These are phyloP conservation scores for Batrachochytrium dendrobatidis DNA, from an alignment of 371 early-diverging fungal species.

Conservation along the genomic window DNA sequence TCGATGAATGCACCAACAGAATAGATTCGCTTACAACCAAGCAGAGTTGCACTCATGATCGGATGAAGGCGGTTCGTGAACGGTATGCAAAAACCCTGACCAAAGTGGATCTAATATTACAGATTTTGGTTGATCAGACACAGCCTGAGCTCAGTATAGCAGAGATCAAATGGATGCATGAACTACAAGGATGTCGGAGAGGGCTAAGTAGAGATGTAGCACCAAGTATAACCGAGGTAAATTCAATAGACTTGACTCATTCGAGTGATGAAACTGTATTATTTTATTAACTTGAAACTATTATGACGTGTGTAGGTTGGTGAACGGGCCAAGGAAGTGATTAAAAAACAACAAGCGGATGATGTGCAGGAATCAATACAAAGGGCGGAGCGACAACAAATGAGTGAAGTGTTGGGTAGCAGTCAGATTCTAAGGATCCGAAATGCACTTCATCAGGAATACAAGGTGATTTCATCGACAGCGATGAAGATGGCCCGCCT, in stretches of 20 bases:
- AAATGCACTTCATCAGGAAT: background rate
- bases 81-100: slow-evolving; percentile 6
- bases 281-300: no score
- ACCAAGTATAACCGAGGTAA: no score
- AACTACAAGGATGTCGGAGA: slow-evolving; percentile 9
- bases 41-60: slow-evolving; percentile 8
- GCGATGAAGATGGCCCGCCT: no score
- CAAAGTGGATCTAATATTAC: slow-evolving; percentile 21
- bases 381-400: no score
- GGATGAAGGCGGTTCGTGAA: background rate
- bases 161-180: slow-evolving; percentile 24
- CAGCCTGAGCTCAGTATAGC: slow-evolving; percentile 27
- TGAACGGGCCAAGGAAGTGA: no score
- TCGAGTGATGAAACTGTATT: no score
- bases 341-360: no score
- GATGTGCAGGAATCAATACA: no score
- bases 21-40: slow-evolving; percentile 9
- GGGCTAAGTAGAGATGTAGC: background rate
- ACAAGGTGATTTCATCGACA: background rate
- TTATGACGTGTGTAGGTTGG: no score
- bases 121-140: slow-evolving; percentile 27
- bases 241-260: no score
- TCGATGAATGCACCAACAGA: slow-evolving; percentile 4
- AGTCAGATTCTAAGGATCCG: background rate
- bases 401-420: background rate